Percentiles rank a stretch among this genome's conserved stretches.
phyloP scores from a whole-genome alignment of 352 stramenopile species.

The Pythium grandisporangium region DNA sequence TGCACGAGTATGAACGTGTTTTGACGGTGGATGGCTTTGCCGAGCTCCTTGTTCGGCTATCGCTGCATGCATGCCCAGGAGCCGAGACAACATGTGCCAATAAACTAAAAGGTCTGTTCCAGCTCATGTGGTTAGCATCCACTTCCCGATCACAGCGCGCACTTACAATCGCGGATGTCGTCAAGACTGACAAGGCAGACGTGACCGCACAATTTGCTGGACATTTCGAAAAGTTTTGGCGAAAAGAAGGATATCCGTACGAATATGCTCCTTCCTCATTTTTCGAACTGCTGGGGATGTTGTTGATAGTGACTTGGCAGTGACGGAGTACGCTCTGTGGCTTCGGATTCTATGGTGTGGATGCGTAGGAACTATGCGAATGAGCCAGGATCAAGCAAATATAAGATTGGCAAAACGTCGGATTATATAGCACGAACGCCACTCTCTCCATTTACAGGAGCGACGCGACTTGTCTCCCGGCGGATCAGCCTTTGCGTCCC shows the following conservation, averaged over 20 bases:
- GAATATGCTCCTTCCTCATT: too few relatives aligned
- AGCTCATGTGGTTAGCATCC: constrained; percentile 76
- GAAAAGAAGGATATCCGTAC: constrained; percentile 62
- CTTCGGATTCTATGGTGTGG: too few relatives aligned
- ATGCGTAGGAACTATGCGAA: too few relatives aligned
- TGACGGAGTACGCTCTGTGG: too few relatives aligned
- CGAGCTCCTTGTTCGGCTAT: constrained; percentile 55
- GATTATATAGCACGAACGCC: too few relatives aligned
- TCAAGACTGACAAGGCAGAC: constrained; percentile 58
- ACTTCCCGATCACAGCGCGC: constrained; percentile 33
- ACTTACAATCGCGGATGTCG: constrained; percentile 57
- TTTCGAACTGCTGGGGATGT: too few relatives aligned
- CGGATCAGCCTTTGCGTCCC: too few relatives aligned
- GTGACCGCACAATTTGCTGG: constrained; percentile 54
- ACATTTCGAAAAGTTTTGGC: constrained; percentile 80
- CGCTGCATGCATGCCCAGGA: constrained; percentile 30
- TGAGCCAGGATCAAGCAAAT: too few relatives aligned
- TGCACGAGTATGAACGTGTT: constrained; percentile 49
- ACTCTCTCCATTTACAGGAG: too few relatives aligned
- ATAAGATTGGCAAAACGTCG: too few relatives aligned
- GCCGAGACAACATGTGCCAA: constrained; percentile 23
- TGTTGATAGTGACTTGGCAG: too few relatives aligned
- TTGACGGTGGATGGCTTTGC: constrained; percentile 54
- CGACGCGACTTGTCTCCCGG: too few relatives aligned
- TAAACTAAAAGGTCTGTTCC: constrained; percentile 70